phyloP scores from a whole-genome alignment of 805 yeast species.

The Kuraishia capsulata region DNA sequence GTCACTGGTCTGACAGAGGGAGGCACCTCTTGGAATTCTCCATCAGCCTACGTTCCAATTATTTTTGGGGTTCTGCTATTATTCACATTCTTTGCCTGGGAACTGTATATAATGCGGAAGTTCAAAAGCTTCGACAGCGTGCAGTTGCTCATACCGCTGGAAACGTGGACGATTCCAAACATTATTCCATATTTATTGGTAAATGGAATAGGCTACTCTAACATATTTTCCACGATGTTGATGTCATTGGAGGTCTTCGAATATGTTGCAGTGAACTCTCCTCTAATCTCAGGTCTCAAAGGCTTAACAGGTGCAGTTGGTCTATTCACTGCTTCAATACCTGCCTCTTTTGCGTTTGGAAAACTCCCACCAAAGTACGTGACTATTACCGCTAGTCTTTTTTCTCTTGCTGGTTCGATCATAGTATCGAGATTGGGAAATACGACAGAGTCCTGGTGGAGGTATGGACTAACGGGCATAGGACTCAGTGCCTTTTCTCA shows the following conservation, averaged over 20 bases:
- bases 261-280: slow-evolving; percentile 2
- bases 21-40: slow-evolving; percentile 30
- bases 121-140: background rate
- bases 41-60: slow-evolving; percentile 31
- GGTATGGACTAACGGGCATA: too few relatives aligned
- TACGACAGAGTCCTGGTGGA: too few relatives aligned
- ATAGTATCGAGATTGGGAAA: too few relatives aligned
- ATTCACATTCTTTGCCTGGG: slow-evolving; percentile 19
- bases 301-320: too few relatives aligned
- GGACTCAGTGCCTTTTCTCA: too few relatives aligned
- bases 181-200: slow-evolving; percentile 14
- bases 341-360: too few relatives aligned
- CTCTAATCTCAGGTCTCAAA: too few relatives aligned
- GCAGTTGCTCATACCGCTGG: slow-evolving; percentile 19
- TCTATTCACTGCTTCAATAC: too few relatives aligned
- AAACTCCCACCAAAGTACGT: too few relatives aligned
- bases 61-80: slow-evolving; percentile 27
- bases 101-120: slow-evolving; percentile 7
- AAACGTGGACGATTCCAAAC: slow-evolving; percentile 16
- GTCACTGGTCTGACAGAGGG: slow-evolving; percentile 37
- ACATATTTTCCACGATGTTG: slow-evolving; percentile 12
- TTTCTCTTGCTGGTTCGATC: too few relatives aligned
- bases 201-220: slow-evolving; percentile 9
- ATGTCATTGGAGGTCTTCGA: slow-evolving; percentile 6
- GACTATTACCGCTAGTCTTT: too few relatives aligned